Percentiles rank a stretch among this genome's conserved stretches.
phyloP scores from a whole-genome alignment of 352 stramenopile species.

The Pythium rishiriense region DNA sequence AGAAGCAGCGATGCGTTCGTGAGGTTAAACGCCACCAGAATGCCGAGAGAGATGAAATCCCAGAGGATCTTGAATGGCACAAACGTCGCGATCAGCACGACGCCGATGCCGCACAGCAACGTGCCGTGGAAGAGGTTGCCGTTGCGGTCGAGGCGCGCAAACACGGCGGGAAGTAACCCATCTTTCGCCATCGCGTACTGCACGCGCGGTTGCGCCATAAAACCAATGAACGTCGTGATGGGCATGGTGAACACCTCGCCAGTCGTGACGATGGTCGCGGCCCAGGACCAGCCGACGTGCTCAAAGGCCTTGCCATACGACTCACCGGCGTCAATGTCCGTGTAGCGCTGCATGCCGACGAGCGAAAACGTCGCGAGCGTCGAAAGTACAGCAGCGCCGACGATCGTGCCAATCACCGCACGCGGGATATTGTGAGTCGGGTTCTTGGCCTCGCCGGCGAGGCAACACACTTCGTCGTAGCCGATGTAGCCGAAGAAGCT shows the following conservation, averaged over 20 bases:
- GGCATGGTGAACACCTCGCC: conserved; percentile 95
- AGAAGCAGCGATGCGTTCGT: conserved; percentile 86
- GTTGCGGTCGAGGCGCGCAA: conserved; percentile 70
- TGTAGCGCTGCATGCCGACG: conserved; percentile 91
- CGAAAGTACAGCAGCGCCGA: conserved; percentile 76
- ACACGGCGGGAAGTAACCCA: conserved; percentile 88
- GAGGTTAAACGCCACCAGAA: conserved; percentile 89
- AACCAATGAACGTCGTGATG: conserved; percentile 94
- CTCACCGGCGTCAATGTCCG: conserved; percentile 70
- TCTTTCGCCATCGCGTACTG: conserved; percentile 93
- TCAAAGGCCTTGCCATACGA: conserved; percentile 78
- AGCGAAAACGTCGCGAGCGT: conserved; percentile 91
- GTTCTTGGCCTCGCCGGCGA: conserved; percentile 89
- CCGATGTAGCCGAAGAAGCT: conserved; percentile 97
- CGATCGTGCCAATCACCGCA: conserved; percentile 89
- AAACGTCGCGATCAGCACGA: conserved; percentile 65
- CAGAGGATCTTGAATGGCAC: conserved; percentile 87
- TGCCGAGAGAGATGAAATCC: conserved; percentile 90
- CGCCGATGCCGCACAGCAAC: conserved; percentile 47
- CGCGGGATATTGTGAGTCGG: conserved; percentile 85
- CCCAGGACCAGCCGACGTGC: conserved; percentile 61
- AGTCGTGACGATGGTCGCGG: conserved; percentile 81
- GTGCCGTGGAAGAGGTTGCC: conserved; percentile 78
- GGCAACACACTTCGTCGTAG: conserved; percentile 96
- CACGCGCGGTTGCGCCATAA: conserved; percentile 92